These are phyloP conservation scores for Chlorociboria aeruginascens DNA, from an alignment of 495 filamentous ascomycete genomes.

Conservation along the genomic window DNA sequence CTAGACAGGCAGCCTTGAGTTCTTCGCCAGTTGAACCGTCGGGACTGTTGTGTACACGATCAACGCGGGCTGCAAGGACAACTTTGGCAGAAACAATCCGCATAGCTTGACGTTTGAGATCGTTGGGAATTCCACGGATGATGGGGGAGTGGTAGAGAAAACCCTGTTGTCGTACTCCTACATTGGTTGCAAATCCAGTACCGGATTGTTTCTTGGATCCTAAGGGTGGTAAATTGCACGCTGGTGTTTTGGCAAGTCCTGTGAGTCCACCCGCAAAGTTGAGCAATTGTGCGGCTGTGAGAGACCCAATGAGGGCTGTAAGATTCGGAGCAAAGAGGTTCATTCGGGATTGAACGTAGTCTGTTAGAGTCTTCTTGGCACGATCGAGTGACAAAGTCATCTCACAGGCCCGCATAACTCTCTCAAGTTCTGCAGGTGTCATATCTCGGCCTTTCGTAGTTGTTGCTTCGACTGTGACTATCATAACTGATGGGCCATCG, in stretches of 20 bases:
- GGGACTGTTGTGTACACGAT: slow-evolving; percentile 70
- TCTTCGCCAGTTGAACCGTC: slow-evolving; percentile 78
- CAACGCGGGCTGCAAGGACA: slow-evolving; percentile 78
- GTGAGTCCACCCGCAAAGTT: slow-evolving; percentile 84
- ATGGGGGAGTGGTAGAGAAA: slow-evolving; percentile 88
- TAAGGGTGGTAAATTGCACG: slow-evolving; percentile 83
- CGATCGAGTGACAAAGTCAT: slow-evolving; percentile 78
- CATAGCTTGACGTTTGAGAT: slow-evolving; percentile 89
- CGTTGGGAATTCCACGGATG: slow-evolving; percentile 68
- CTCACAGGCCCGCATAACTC: slow-evolving; percentile 67
- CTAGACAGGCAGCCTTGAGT: slow-evolving; percentile 70
- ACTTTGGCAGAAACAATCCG: slow-evolving; percentile 91
- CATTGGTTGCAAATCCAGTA: slow-evolving; percentile 85
- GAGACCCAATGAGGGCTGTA: slow-evolving; percentile 81
- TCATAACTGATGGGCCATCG: slow-evolving; percentile 84
- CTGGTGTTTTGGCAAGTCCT: slow-evolving; percentile 80
- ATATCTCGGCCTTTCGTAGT: slow-evolving; percentile 73
- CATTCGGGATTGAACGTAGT: slow-evolving; percentile 97
- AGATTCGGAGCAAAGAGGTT: slow-evolving; percentile 90
- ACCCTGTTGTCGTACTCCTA: slow-evolving; percentile 82
- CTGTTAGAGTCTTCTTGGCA: slow-evolving; percentile 77
- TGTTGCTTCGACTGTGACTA: slow-evolving; percentile 90
- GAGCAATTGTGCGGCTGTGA: slow-evolving; percentile 93
- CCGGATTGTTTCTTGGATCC: slow-evolving; percentile 78
- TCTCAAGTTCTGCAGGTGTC: slow-evolving; percentile 58